These are phyloP conservation scores for Myriosclerotinia scirpicola DNA, from an alignment of 2,329 filamentous ascomycete species.

Conservation along the genomic window DNA sequence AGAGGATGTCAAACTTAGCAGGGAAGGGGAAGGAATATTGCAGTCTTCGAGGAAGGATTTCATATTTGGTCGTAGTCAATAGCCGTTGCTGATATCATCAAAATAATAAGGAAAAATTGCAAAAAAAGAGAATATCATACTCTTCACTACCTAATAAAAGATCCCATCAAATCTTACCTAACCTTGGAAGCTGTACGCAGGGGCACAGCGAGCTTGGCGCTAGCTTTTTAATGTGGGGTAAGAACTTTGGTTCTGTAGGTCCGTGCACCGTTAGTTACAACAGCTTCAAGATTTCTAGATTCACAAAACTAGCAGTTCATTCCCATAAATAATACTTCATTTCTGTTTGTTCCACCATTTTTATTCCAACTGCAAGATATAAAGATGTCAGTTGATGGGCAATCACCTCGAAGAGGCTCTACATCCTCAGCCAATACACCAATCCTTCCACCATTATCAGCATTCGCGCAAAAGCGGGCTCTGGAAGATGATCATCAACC, in stretches of 20 bases:
- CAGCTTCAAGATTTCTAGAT: constrained; percentile 14
- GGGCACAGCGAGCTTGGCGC: neutral
- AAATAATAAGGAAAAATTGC: neutral
- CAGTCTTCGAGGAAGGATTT: neutral
- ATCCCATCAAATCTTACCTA: too few relatives aligned
- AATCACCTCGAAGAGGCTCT: constrained; percentile 20
- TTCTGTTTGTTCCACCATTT: neutral
- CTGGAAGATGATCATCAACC: constrained; percentile 71
- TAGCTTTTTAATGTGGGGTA: neutral
- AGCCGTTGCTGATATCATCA: neutral
- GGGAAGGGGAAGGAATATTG: neutral
- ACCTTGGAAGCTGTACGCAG: too few relatives aligned
- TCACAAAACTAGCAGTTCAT: constrained; percentile 7
- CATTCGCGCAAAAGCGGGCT: constrained; percentile 63
- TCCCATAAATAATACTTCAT: neutral
- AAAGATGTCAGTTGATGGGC: constrained; percentile 21
- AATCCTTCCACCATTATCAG: constrained; percentile 43
- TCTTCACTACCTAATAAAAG: too few relatives aligned
- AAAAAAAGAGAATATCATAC: neutral
- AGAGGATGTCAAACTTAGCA: neutral
- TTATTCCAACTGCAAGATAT: neutral
- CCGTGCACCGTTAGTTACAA: neutral
- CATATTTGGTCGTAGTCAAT: neutral
- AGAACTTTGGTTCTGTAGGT: neutral
- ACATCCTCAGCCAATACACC: constrained; percentile 40